Conservation (phyloP, 2,329 filamentous ascomycete species). For the Magnaporthales sp. region DNA sequence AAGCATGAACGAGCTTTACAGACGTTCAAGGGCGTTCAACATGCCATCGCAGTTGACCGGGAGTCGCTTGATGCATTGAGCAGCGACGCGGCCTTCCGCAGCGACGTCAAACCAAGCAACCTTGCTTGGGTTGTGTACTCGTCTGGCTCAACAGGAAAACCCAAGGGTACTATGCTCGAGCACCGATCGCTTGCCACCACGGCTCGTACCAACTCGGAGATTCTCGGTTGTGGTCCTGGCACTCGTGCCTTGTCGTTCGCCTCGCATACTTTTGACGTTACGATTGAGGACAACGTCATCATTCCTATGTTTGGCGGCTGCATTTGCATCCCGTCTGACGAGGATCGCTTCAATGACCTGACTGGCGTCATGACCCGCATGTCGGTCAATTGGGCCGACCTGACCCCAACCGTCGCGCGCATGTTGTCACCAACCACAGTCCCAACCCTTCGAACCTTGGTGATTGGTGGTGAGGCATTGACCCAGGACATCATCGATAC, state of each 20-base stretch:
- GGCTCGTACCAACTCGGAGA: not conserved
- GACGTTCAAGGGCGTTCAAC: not conserved
- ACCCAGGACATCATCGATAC: conserved; percentile 16
- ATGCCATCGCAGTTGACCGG: not conserved
- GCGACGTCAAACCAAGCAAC: not conserved
- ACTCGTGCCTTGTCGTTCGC: conserved; percentile 13
- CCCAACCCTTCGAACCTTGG: conserved; percentile 11
- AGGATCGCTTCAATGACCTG: conserved; percentile 25
- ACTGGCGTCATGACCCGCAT: conserved; percentile 13
- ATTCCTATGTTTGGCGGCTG: conserved; percentile 25
- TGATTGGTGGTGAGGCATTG: conserved; percentile 20
- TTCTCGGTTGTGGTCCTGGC: not conserved
- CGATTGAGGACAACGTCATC: conserved; percentile 25
- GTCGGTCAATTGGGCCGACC: conserved; percentile 10
- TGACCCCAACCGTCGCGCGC: conserved; percentile 12
- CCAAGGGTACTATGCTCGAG: conserved; percentile 33
- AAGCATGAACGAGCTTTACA: not conserved
- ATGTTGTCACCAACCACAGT: conserved; percentile 9
- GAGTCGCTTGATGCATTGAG: not conserved
- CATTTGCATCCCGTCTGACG: conserved; percentile 27
- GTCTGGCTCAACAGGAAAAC: conserved; percentile 47
- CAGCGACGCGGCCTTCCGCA: not conserved
- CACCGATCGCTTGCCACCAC: conserved; percentile 3
- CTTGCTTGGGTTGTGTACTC: conserved; percentile 41
- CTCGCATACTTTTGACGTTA: conserved; percentile 27